Base-by-base conservation (phyloP, 495 filamentous ascomycete genomes). In the Lasiosphaeris hirsuta region DNA sequence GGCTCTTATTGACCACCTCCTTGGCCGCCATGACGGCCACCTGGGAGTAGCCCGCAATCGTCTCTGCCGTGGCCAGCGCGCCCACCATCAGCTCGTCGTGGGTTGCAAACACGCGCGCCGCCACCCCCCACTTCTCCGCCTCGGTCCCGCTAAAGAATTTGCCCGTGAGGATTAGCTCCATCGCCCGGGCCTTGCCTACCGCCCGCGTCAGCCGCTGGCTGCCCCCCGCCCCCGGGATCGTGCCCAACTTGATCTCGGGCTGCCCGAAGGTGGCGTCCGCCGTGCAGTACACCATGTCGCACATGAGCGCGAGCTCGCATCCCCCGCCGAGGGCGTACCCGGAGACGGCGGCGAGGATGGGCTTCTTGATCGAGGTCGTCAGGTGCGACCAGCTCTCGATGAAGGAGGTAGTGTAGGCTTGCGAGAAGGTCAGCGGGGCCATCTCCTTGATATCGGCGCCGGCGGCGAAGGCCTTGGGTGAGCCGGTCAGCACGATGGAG, bases 361-460 rank as follows among this genome's bases (percentile, higher is more conserved):
- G 95, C 60, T 92, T 97, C 69, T 92, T 91, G 74, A 96, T 82
- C 37, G 78, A 64, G 49, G 84, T 90, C 39, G 90, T 86, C 13
- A 95, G 85, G 59, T 84, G 76, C 23, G 90, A 95, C 94, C 94
- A 98, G 37, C 83, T 81, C 67, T 94, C 89, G 75, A 97, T 97
- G 75, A 97, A 97, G 71, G 93, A 89, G 58, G 70, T 81, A 17
- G 80, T 86, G 80, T 94, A 96, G 45, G 94, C 94, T 51, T 83
- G 68, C 50, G 85, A 81, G 78, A 97, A 98, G 64, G 84, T 92
- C 4, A 96, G 82, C 49, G 90, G 83, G 39, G 88, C 85, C 94
- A 98, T 98, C 77, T 98, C 94, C 73, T 97, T 97, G 75, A 98
- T 98, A 75, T 98, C 94, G 56, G 94, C 94, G 54, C 94, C 94